Conservation (phyloP, 768 basidiomycete genomes). For the Lentinula raphanica region DNA sequence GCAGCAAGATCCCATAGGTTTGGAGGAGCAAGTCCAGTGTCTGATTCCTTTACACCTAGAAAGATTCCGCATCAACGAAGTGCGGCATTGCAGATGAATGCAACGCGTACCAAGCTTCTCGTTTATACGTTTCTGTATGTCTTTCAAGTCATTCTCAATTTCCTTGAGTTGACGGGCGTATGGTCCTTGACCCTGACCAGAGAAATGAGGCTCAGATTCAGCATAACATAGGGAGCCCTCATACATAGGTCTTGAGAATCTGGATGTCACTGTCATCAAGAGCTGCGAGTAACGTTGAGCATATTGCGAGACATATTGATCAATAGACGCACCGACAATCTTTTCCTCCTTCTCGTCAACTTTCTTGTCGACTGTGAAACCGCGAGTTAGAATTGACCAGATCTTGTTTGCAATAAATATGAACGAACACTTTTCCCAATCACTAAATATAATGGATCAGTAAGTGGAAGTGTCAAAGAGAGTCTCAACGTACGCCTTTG, state of each 20-base stretch:
- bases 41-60: constrained; percentile 91
- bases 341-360: constrained; percentile 89
- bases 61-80: not conserved
- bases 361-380: constrained; percentile 71
- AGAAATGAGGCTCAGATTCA: not conserved
- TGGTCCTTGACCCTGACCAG: constrained; percentile 88
- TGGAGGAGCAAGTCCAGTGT: constrained; percentile 94
- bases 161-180: constrained; percentile 87
- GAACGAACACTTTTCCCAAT: constrained; percentile 95
- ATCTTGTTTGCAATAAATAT: not conserved
- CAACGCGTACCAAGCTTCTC: constrained; percentile 81
- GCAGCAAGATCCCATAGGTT: constrained; percentile 97
- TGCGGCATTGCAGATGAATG: not conserved
- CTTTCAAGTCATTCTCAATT: constrained; percentile 88
- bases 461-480: constrained; percentile 1
- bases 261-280: constrained; percentile 98
- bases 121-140: constrained; percentile 94
- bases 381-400: constrained; percentile 6
- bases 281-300: constrained; percentile 39
- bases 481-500: constrained; percentile 75
- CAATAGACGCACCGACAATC: constrained; percentile 64
- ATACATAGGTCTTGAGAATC: constrained; percentile 95
- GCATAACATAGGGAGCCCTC: constrained; percentile 17
- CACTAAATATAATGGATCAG: constrained; percentile 42
- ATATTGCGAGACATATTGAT: not conserved